Evolutionary conservation across 2,329 filamentous ascomycete species (phyloP).

Genomic region (Aspergillus versicolor): DNA sequence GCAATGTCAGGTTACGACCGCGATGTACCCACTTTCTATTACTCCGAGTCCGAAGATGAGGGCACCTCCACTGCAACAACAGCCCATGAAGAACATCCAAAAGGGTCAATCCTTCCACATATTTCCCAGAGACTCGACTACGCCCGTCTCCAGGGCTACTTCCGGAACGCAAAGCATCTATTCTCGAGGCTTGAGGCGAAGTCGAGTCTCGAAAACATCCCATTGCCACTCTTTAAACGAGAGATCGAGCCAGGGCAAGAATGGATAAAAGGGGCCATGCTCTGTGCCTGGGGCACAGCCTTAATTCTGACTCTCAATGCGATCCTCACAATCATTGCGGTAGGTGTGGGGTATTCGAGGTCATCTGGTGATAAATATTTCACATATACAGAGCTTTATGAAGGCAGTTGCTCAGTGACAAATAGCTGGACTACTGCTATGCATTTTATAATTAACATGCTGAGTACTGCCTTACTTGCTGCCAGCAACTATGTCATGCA

Average conservation of each 20-base stretch:
- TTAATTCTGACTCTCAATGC: not conserved
- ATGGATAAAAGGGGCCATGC: conserved; percentile 1
- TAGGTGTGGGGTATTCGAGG: not conserved
- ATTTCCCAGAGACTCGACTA: too few relatives aligned
- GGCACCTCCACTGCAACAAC: too few relatives aligned
- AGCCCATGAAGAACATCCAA: too few relatives aligned
- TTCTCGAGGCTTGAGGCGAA: too few relatives aligned
- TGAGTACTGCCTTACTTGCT: conserved; percentile 47
- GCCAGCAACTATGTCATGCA: conserved; percentile 56
- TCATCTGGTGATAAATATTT: not conserved
- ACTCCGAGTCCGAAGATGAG: too few relatives aligned
- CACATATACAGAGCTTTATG: not conserved
- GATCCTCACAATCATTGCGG: not conserved
- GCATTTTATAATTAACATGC: conserved; percentile 51
- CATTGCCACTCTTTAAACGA: too few relatives aligned
- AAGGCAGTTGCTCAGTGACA: not conserved
- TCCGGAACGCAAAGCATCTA: too few relatives aligned
- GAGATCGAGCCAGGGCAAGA: not conserved
- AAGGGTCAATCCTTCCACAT: too few relatives aligned
- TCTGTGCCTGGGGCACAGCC: not conserved
- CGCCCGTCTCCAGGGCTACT: too few relatives aligned
- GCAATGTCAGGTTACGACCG: too few relatives aligned
- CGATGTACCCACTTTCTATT: too few relatives aligned
- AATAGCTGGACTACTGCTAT: conserved; percentile 20
- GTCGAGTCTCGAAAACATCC: too few relatives aligned